phyloP scores from a whole-genome alignment of 2,329 filamentous ascomycete genomes.

The Plectosphaerella plurivora region DNA sequence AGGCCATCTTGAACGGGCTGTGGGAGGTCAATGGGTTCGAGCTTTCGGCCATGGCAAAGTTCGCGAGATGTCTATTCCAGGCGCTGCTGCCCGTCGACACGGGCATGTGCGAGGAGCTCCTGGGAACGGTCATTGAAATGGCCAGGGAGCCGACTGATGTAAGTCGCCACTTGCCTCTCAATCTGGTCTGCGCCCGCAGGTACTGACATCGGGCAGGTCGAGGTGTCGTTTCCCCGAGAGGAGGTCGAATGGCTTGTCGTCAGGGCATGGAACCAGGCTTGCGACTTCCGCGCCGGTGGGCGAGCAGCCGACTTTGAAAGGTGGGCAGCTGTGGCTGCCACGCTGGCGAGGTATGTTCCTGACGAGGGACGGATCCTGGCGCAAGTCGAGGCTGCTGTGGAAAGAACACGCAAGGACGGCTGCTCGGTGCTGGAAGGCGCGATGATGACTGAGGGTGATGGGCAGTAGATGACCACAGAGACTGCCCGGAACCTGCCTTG shows the following conservation, averaged over 20 bases:
- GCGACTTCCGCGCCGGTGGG: not conserved
- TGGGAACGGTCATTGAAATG: conserved; percentile 58
- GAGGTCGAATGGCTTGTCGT: conserved; percentile 76
- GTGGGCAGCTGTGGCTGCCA: conserved; percentile 62
- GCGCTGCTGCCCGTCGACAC: conserved; percentile 56
- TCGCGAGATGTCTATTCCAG: conserved; percentile 74
- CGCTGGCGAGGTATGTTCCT: conserved; percentile 52
- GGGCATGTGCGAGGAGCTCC: conserved; percentile 50
- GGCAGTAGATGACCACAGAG: too few relatives aligned
- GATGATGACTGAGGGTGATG: too few relatives aligned
- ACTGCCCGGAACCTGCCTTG: too few relatives aligned
- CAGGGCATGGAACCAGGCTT: conserved; percentile 62
- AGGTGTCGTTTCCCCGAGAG: conserved; percentile 52
- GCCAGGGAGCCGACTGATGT: conserved; percentile 47
- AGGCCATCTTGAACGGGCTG: conserved; percentile 66
- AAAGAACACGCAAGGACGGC: not conserved
- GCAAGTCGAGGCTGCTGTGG: conserved; percentile 27
- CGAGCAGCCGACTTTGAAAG: conserved; percentile 3
- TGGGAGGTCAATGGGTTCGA: conserved; percentile 54
- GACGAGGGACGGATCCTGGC: conserved; percentile 46
- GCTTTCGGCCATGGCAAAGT: conserved; percentile 61
- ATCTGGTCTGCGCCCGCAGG: not conserved
- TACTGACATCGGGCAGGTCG: conserved; percentile 19
- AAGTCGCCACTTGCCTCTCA: conserved; percentile 11
- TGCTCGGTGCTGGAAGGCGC: too few relatives aligned